Evolutionary conservation across 208 protist genomes (phyloP).

Genomic region (Naegleria lovaniensis): DNA sequence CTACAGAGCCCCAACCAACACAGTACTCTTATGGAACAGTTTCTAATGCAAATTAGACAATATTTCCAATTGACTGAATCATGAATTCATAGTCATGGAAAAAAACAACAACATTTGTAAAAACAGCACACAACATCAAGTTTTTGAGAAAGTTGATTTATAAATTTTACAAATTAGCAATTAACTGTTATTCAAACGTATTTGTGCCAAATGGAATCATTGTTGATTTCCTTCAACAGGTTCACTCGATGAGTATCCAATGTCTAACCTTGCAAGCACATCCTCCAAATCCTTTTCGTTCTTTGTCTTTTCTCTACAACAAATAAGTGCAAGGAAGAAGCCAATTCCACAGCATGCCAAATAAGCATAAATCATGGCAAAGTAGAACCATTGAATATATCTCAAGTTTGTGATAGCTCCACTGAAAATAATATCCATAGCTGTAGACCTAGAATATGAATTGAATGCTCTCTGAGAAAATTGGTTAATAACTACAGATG

Average conservation of each 20-base stretch:
- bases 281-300: slow-evolving; percentile 3
- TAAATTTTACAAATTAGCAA: neutral
- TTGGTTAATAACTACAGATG: slow-evolving; percentile 48
- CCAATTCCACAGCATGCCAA: neutral
- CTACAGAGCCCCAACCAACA: no score
- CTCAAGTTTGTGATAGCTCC: neutral
- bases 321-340: neutral
- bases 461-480: slow-evolving; percentile 47
- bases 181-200: no score
- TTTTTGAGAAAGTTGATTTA: no score
- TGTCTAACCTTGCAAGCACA: neutral
- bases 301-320: slow-evolving; percentile 6
- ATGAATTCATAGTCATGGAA: no score
- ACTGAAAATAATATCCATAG: slow-evolving; percentile 37
- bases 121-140: no score
- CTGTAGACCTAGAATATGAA: slow-evolving; percentile 39
- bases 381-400: neutral
- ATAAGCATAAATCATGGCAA: neutral
- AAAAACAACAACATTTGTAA: no score
- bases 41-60: no score
- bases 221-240: neutral
- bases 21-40: no score
- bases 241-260: neutral
- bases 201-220: no score
- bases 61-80: no score